Percentiles rank a stretch among this genome's conserved stretches.
These are phyloP conservation scores for Alternaria brassicae DNA, from an alignment of 2,329 filamentous ascomycete genomes.

Conservation along the genomic window DNA sequence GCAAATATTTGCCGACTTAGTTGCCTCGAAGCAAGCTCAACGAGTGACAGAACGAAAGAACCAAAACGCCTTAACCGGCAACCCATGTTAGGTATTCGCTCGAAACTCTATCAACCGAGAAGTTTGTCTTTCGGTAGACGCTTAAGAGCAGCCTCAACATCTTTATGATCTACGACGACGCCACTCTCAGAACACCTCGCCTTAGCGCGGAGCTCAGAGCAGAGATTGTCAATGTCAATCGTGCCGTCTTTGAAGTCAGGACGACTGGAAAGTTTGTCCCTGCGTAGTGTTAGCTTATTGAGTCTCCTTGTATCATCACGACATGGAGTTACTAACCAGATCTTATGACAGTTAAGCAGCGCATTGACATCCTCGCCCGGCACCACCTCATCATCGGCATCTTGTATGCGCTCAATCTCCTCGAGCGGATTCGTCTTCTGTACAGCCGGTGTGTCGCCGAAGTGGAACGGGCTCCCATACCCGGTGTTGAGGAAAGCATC, in stretches of 20 bases:
- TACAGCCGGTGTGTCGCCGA: slow-evolving; percentile 55
- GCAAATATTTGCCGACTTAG: no score
- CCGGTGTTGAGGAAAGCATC: slow-evolving; percentile 82
- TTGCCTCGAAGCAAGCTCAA: slow-evolving; percentile 2
- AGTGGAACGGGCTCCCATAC: slow-evolving; percentile 82
- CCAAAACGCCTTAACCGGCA: background rate
- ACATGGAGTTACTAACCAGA: slow-evolving; percentile 77
- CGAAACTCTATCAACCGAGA: slow-evolving; percentile 7
- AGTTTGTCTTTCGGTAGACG: slow-evolving; percentile 49
- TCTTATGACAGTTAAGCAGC: slow-evolving; percentile 84
- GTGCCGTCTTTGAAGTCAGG: slow-evolving; percentile 88
- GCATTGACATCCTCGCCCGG: slow-evolving; percentile 66
- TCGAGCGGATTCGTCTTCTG: slow-evolving; percentile 72
- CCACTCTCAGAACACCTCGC: slow-evolving; percentile 92
- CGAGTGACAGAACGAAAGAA: slow-evolving; percentile 2
- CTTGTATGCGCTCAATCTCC: slow-evolving; percentile 77
- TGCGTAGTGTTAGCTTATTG: slow-evolving; percentile 54
- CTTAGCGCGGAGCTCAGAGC: slow-evolving; percentile 91
- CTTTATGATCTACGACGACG: slow-evolving; percentile 85
- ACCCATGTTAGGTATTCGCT: no score
- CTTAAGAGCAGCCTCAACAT: slow-evolving; percentile 73
- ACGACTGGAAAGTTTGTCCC: slow-evolving; percentile 89
- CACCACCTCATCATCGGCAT: slow-evolving; percentile 71
- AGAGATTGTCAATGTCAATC: slow-evolving; percentile 91
- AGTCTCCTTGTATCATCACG: background rate